A percentile compares a stretch with the other conserved stretches of the same genome.
phyloP scores from a whole-genome alignment of 164 flowering plant species.

The Piper longum region DNA sequence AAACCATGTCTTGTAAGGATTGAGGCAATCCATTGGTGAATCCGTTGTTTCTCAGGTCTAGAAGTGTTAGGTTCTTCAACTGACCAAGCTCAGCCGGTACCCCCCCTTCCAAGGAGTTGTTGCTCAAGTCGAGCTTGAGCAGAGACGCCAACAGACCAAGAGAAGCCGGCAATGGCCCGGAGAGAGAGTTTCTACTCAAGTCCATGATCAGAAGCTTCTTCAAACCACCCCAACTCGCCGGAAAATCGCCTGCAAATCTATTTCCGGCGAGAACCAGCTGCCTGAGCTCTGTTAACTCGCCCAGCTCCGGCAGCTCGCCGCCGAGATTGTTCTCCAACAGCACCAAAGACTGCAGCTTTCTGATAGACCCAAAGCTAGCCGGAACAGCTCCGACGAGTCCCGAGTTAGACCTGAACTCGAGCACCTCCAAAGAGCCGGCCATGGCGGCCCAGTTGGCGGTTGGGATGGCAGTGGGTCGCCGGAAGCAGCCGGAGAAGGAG shows the following conservation, averaged over 20 bases:
- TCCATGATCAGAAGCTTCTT: conserved; percentile 55
- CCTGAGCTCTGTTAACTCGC: conserved; percentile 27
- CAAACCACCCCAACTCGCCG: conserved; percentile 32
- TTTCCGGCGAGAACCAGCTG: conserved; percentile 53
- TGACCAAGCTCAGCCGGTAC: conserved; percentile 37
- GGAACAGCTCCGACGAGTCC: conserved; percentile 58
- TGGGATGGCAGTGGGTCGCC: conserved; percentile 26
- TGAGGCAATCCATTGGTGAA: conserved; percentile 50
- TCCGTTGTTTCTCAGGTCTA: conserved; percentile 64
- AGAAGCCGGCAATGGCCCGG: conserved; percentile 45
- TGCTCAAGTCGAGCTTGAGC: conserved; percentile 76
- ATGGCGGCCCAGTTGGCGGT: conserved; percentile 32
- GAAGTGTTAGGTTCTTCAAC: conserved; percentile 54
- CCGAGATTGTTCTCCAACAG: conserved; percentile 41
- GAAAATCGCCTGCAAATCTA: conserved; percentile 35
- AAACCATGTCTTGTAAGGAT: conserved; percentile 40
- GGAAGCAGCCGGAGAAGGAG: conserved; percentile 56
- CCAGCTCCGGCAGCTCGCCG: conserved; percentile 43
- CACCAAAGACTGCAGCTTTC: conserved; percentile 50
- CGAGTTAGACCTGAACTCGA: conserved; percentile 68
- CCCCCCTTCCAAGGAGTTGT: conserved; percentile 44
- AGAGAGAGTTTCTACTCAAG: conserved; percentile 51
- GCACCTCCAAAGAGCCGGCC: conserved; percentile 33
- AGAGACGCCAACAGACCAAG: conserved; percentile 54
- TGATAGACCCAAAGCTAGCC: conserved; percentile 25